Base-by-base conservation (phyloP, 2,329 filamentous ascomycete species). In the Cordyceps cicadae region DNA sequence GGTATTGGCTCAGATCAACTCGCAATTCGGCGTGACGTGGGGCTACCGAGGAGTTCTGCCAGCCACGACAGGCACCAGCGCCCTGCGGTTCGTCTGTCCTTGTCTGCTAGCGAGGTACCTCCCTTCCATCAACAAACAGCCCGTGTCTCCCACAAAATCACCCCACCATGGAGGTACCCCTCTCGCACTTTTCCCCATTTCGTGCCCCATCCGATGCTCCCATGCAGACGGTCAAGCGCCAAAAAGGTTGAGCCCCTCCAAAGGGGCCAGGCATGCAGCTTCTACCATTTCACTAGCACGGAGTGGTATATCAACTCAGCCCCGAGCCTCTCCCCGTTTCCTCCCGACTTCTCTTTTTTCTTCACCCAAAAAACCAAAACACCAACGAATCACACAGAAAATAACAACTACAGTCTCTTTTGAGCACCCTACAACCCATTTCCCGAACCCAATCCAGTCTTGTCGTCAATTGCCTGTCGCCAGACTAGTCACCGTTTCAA, bases 301-400 rank as follows among this genome's bases (percentile, higher is more conserved):
- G 24, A 19, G 17, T 19, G 5, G 41, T 48, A 48, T 39, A 52
- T 24, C 60, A 66, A 67, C 66, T 55, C 61, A 67, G 65, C 66
- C 60, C 34, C 61, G 56, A 60, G 37, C 56, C 39, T 59, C 46
- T 46, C 48, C 39, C 32, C 32, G 11, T 29, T 54, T 60, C 55
- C 64, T 62, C 61, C 46, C 60, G 48, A 48, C 39, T 55, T 56
- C 62, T 57, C 60, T 61, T 59, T 60, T 37, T 43, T 43, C 39
- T 60, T 59, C 59, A 54, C 43, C 50, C 32, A 52, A 24, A 24
- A 19, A 37, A 52, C 54, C 65, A 64, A 62, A 62, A 63, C 49
- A 55, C 48, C 29, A 29, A 7, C 29, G 6, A 29, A 29, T 7
- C 29, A 29, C 5, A 29, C 29, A 29, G 17, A 32, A 37, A 52